Evolutionary conservation across 1,139 yeast species (phyloP).

Genomic region (Saccharomyces hybrid): DNA sequence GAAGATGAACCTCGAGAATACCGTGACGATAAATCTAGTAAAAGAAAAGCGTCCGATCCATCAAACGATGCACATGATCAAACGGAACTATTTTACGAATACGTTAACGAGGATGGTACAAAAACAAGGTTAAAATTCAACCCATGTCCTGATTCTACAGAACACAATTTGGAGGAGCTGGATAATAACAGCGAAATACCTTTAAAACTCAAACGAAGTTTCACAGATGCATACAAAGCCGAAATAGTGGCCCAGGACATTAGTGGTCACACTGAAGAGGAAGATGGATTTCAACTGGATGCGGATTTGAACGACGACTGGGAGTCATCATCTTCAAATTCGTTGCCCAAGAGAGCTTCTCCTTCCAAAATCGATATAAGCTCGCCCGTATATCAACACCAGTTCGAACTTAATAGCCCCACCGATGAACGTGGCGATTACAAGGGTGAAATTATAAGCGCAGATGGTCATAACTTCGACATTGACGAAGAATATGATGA

Average conservation of each 20-base stretch:
- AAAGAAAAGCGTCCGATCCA: not conserved
- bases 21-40: constrained; percentile 14
- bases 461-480: constrained; percentile 10
- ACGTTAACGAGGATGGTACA: constrained; percentile 36
- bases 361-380: constrained; percentile 4
- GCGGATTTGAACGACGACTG: not conserved
- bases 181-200: constrained; percentile 14
- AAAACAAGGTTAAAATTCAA: constrained; percentile 18
- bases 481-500: constrained; percentile 18
- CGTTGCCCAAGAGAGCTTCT: constrained; percentile 6
- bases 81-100: constrained; percentile 31
- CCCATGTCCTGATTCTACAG: constrained; percentile 12
- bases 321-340: not conserved
- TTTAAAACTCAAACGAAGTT: not conserved
- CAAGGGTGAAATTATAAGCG: constrained; percentile 3
- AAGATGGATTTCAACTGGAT: constrained; percentile 30
- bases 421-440: not conserved
- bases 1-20: constrained; percentile 17
- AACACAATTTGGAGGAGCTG: constrained; percentile 16
- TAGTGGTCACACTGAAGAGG: constrained; percentile 9
- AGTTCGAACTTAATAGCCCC: constrained; percentile 20
- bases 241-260: constrained; percentile 2
- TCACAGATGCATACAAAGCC: not conserved
- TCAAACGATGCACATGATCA: constrained; percentile 23
- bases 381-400: constrained; percentile 17